Evolutionary conservation across 139 green algal species (phyloP).

Genomic region (Coelastrella sp.): DNA sequence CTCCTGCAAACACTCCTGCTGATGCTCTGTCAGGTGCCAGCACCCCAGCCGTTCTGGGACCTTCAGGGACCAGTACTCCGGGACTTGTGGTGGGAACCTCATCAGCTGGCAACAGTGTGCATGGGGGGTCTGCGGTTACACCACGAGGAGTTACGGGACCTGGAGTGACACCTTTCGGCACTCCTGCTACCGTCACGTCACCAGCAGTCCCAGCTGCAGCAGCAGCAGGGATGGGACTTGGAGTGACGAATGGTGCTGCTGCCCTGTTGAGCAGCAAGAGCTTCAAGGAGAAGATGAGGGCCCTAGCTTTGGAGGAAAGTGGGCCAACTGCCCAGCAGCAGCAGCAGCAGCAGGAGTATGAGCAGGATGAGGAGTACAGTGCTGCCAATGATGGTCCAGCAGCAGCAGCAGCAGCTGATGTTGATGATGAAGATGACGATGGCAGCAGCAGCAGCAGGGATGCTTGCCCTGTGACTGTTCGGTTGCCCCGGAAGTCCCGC

Average conservation of each 20-base stretch:
- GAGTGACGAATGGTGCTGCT: background rate
- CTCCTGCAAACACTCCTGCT: constrained; percentile 16
- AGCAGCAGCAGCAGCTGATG: background rate
- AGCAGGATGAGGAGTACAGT: background rate
- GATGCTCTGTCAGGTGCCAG: constrained; percentile 19
- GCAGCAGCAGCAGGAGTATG: background rate
- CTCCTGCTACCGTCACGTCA: background rate
- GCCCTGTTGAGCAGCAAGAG: constrained; percentile 28
- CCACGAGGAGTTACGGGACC: background rate
- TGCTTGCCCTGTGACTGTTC: background rate
- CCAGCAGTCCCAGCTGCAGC: background rate
- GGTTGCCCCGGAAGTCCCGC: background rate
- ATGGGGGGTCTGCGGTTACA: background rate
- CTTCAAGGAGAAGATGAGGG: constrained; percentile 30
- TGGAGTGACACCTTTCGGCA: background rate
- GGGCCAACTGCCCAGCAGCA: background rate
- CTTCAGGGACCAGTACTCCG: constrained; percentile 7
- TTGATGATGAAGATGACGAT: background rate
- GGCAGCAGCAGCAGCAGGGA: constrained; percentile 15
- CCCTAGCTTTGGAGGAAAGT: constrained; percentile 7
- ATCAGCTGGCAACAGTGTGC: background rate
- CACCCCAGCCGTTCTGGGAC: background rate
- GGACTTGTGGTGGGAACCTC: background rate
- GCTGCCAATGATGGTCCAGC: background rate
- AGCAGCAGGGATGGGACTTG: background rate